phyloP scores from a whole-genome alignment of 1,139 yeast genomes.

The Pichia cactophila region DNA sequence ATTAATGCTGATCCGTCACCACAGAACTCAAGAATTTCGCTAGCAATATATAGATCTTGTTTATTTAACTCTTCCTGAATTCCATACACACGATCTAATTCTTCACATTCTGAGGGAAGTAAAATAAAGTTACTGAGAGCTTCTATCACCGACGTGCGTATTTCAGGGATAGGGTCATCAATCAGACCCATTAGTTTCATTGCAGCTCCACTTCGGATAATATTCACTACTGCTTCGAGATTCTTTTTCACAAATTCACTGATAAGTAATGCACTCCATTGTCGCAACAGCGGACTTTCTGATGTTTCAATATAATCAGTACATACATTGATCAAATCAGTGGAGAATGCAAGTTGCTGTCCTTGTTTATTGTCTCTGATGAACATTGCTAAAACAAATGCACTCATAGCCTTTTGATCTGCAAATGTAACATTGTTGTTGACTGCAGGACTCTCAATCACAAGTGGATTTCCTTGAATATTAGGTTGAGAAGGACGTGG shows the following conservation, averaged over 20 bases:
- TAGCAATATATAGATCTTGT: constrained; percentile 47
- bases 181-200: constrained; percentile 50
- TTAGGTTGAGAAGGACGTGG: constrained; percentile 22
- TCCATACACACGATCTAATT: constrained; percentile 13
- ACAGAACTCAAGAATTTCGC: constrained; percentile 40
- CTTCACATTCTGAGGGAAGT: constrained; percentile 40
- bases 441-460: constrained; percentile 28
- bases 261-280: constrained; percentile 80
- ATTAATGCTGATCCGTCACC: constrained; percentile 90
- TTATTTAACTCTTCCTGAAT: constrained; percentile 39
- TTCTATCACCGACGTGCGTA: constrained; percentile 73
- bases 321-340: constrained; percentile 65
- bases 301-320: constrained; percentile 59
- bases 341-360: constrained; percentile 69
- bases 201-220: constrained; percentile 58
- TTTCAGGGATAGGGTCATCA: constrained; percentile 92
- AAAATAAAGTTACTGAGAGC: constrained; percentile 59
- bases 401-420: constrained; percentile 94
- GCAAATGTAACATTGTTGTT: constrained; percentile 32
- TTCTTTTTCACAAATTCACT: constrained; percentile 72
- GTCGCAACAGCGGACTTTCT: constrained; percentile 79
- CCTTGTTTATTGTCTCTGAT: constrained; percentile 75
- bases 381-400: constrained; percentile 78
- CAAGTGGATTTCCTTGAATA: constrained; percentile 11
- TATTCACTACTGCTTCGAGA: constrained; percentile 69